phyloP scores from a whole-genome alignment of 208 protist genomes.

The Leishmania gerbilli region DNA sequence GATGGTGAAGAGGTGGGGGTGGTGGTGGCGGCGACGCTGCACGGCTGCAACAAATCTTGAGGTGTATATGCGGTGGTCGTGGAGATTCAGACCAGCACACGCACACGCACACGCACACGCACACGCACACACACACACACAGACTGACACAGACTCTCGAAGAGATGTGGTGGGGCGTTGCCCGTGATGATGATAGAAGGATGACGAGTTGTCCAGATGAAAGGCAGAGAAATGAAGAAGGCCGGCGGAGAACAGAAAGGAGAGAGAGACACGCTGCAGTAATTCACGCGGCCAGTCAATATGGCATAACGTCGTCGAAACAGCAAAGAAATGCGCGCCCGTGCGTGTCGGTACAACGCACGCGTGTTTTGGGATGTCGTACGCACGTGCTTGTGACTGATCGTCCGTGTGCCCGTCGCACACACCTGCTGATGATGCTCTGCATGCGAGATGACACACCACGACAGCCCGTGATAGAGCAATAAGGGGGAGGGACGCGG shows the following conservation, averaged over 20 bases:
- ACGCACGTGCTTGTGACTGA: neutral
- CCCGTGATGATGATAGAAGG: neutral
- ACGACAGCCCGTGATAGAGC: neutral
- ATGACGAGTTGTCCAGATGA: neutral
- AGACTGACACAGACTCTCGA: neutral
- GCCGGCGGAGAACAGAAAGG: neutral
- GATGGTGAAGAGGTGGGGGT: neutral
- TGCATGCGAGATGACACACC: neutral
- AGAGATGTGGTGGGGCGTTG: neutral
- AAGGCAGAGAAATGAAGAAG: neutral
- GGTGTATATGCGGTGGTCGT: neutral
- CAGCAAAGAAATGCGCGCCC: neutral
- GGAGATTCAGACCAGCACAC: conserved; percentile 7
- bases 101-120: neutral
- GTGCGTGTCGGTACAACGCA: neutral
- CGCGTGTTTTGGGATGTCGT: too few species aligned
- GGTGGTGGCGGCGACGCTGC: neutral
- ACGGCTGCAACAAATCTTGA: neutral
- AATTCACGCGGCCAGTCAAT: neutral
- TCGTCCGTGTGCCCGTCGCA: neutral
- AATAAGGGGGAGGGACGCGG: neutral
- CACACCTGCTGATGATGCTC: neutral
- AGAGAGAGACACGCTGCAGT: neutral
- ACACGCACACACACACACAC: neutral
- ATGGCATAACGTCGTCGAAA: neutral